These are phyloP conservation scores for Saccharomyces hybrid DNA, from an alignment of 1,139 yeast genomes.

Conservation along the genomic window DNA sequence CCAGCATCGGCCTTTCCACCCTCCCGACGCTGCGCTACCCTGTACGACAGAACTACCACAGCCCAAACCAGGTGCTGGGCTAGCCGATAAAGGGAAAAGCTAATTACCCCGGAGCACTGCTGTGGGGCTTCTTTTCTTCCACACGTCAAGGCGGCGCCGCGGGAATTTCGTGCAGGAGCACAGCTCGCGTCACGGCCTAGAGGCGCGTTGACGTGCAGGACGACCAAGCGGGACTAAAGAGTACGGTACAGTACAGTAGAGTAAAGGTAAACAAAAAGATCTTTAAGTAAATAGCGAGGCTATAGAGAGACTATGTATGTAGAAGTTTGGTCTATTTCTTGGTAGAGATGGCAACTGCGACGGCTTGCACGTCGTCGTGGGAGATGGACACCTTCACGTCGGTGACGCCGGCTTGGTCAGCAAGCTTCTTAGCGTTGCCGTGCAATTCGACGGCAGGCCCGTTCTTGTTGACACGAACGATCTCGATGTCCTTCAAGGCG, in stretches of 20 bases:
- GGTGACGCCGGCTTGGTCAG: conserved; percentile 60
- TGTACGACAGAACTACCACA: not conserved
- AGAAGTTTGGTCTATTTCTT: conserved; percentile 8
- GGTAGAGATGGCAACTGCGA: conserved; percentile 84
- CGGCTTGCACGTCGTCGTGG: conserved; percentile 94
- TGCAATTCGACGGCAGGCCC: conserved; percentile 72
- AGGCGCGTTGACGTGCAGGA: not conserved
- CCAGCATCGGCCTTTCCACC: not conserved
- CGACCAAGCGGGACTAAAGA: not conserved
- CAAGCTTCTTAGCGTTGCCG: conserved; percentile 73
- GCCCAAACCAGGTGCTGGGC: not conserved
- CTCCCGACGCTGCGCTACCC: not conserved
- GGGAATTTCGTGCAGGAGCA: not conserved
- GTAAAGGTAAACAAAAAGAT: not conserved
- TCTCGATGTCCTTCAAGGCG: conserved; percentile 82
- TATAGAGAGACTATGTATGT: not conserved
- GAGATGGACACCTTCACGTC: conserved; percentile 80
- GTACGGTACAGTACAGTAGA: not conserved
- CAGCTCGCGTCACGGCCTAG: not conserved
- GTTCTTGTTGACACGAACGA: conserved; percentile 73
- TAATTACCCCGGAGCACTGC: not conserved
- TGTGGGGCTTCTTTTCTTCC: not conserved
- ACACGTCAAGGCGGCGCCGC: not conserved
- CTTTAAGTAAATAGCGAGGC: not conserved
- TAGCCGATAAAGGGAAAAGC: not conserved